A percentile compares a stretch with the other conserved stretches of the same genome.
Evolutionary conservation across 306 rosid species (phyloP).

Genomic region (Calophaca sinica): DNA sequence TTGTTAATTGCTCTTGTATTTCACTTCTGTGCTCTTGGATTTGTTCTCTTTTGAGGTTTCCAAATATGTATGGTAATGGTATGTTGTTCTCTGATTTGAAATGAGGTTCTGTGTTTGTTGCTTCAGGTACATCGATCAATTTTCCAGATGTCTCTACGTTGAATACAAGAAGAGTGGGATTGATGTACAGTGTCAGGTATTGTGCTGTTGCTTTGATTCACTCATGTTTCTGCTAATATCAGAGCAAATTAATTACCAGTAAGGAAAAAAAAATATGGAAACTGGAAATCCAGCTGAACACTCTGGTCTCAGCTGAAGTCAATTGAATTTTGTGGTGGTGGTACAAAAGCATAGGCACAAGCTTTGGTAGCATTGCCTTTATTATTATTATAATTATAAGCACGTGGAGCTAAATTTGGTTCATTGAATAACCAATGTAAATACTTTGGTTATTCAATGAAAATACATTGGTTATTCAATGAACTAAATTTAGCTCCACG

Average conservation of each 20-base stretch:
- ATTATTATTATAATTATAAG: too few relatives aligned
- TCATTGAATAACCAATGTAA: too few relatives aligned
- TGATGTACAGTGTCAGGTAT: conserved; percentile 99
- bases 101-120: conserved; percentile 11
- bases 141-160: conserved; percentile 88
- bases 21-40: background rate
- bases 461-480: too few relatives aligned
- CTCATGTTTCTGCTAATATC: background rate
- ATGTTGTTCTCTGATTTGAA: background rate
- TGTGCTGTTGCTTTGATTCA: conserved; percentile 29
- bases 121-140: conserved; percentile 91
- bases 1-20: background rate
- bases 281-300: background rate
- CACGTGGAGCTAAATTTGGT: too few relatives aligned
- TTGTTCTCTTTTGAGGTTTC: background rate
- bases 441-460: too few relatives aligned
- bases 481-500: too few relatives aligned
- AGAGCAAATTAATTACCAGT: background rate
- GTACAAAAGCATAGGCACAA: background rate
- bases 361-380: background rate
- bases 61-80: background rate
- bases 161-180: conserved; percentile 96
- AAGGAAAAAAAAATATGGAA: background rate
- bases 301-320: conserved; percentile 15
- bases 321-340: conserved; percentile 10